Percentiles rank a stretch among this genome's conserved stretches.
phyloP scores from a whole-genome alignment of 1,284 basidiomycete genomes.

The Cryptococcus sp. region DNA sequence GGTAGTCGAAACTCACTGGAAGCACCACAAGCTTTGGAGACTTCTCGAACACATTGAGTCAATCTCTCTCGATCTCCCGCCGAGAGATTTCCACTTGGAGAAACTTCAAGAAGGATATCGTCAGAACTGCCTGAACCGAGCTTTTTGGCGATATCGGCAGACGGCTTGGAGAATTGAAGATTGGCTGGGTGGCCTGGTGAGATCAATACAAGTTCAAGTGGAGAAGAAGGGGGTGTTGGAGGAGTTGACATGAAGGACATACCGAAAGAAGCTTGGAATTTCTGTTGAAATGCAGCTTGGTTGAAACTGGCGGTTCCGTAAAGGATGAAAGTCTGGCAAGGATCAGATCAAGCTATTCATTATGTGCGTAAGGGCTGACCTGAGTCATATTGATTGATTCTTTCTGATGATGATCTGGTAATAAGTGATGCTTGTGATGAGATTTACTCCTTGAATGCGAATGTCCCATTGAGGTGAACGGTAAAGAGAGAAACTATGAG shows the following conservation, averaged over 20 bases:
- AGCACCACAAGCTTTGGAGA: background rate
- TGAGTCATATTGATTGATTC: no score
- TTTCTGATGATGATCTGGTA: no score
- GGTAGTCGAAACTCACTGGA: background rate
- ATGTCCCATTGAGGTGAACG: no score
- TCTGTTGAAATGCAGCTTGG: background rate
- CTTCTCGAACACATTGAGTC: background rate
- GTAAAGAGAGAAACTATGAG: no score
- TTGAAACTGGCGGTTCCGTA: background rate
- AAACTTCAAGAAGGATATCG: background rate
- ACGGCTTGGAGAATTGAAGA: background rate
- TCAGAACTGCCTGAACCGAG: background rate
- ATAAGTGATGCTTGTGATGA: no score
- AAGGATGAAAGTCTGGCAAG: background rate
- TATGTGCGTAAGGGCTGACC: no score
- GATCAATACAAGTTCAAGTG: background rate
- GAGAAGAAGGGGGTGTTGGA: background rate
- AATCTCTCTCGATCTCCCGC: background rate
- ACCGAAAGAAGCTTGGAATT: background rate
- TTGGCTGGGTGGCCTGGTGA: background rate
- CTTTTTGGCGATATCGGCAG: background rate
- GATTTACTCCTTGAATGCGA: no score
- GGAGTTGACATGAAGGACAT: background rate
- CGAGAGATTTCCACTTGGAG: background rate
- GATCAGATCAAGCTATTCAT: no score